Base-by-base conservation (phyloP, 139 green algal genomes). In the Ettlia oleoabundans region DNA sequence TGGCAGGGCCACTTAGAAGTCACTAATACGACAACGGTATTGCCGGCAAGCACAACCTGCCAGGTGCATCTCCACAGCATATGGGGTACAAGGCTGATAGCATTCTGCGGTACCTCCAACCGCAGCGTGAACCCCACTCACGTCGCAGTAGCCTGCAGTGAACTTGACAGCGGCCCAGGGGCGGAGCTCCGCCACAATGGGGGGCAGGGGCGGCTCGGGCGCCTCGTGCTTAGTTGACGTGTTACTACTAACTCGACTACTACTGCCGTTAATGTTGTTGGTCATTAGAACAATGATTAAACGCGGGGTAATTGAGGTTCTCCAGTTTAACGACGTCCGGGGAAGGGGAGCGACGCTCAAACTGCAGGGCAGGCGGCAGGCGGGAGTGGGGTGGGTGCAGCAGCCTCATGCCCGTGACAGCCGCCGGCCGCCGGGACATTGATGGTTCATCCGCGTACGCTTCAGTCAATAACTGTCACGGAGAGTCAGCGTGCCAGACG, bases 141-240 rank as follows among this genome's bases (percentile, higher is more conserved):
- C 76, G 63, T 67, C 62, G 76, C 62, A 75, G 43, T 55, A 76
- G 71, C 66, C 43, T 22, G 58, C 80, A 15, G 68, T 64, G 70
- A 84, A 80, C 76, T 83, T 75, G 66, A 51, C 76, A 40, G 51
- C 83, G 58, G 51, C 72, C 63, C 84, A 83, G 30, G 79, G 84
- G 4, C 85, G 80, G 10, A 89, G 30, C 47, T 86, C 85, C 22
- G 47, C 85, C 18, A 81, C 75, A 53, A 88, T 65, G 37, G 79
- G 84, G 15, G 80, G 80, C n/a, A 88, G 61, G 19, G 85, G 85
- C 10, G 80, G 85, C 80, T 89, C 85, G 51, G 51, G 78, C 22
- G 35, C 33, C 43, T 81, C 13, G 53, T 43, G 53, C 24, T 35
- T 81, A 61, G 30, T 80, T 51, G 43, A 42, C 15, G n/a, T 51